Base-by-base conservation (phyloP, 768 basidiomycete genomes). In the Auriscalpium orientale region DNA sequence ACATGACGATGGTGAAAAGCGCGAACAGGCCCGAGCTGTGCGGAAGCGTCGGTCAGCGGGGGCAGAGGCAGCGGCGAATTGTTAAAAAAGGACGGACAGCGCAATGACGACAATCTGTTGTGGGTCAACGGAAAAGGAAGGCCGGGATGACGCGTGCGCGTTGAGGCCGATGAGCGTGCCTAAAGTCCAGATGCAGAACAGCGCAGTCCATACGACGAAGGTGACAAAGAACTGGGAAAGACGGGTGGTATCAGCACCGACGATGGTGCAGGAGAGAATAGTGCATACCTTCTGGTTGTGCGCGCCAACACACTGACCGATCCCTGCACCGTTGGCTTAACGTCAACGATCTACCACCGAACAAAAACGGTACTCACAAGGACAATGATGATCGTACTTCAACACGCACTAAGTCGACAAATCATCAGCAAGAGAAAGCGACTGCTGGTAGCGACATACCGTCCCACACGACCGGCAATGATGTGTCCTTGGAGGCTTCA, bases 291-390 rank as follows among this genome's bases (percentile, higher is more conserved):
- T 93, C 62, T 95, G 89, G 66, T 98, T 98, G 40, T 82, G 80
- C 51, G 92, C 94, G 11, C 94, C 94, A 18, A 97, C 91, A 61
- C 94, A 98, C 65, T 93, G 90, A 11, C 94, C 94, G 52, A 98
- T 85, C 94, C 93, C 89, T 83, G 48, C 52, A 57, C 28, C 28
- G 4, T 5, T 28, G 28, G 28, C 28, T 57, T 7, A 44, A n/a
- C 38, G 34, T 56, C 18, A 58, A 21, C 35, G 10, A 12, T 21
- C 35, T 21, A 53, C 55, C 21, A 46, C 50, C 28, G 44, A 12
- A 28, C 46, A 51, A 18, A 8, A 38, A 28, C 15, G 18, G 16
- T 7, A 73, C 84, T 60, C 67, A 89, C 89, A 93, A 50, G 91
- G 91, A 71, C 91, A 94, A 65, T 94, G 91, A 70, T 94, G 91